Conservation (phyloP, 2,329 filamentous ascomycete species). For the Verticillium zaregamsianum region DNA sequence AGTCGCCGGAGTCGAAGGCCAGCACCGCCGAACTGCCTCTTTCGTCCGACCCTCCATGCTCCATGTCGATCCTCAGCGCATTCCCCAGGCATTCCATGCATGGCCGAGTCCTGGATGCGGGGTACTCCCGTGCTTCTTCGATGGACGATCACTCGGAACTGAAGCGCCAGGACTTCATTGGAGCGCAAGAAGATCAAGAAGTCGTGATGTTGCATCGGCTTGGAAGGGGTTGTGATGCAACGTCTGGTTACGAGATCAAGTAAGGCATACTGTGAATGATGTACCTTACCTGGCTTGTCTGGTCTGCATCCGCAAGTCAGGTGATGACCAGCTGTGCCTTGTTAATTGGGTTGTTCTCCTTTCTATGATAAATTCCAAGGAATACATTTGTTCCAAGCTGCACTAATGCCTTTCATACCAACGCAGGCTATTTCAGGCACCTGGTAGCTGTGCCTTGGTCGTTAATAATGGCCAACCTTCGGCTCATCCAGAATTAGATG, state of each 20-base stretch:
- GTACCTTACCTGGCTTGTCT: background rate
- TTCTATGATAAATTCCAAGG: no score
- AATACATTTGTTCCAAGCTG: no score
- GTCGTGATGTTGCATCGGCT: background rate
- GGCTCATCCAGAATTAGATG: no score
- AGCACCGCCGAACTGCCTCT: background rate
- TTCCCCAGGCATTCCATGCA: background rate
- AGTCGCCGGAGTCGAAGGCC: background rate
- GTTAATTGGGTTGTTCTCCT: no score
- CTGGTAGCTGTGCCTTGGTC: no score
- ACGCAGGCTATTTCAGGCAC: no score
- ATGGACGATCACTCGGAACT: background rate
- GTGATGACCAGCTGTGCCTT: no score
- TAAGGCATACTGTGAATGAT: background rate
- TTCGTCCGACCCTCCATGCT: background rate
- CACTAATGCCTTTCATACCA: no score
- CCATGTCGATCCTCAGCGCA: background rate
- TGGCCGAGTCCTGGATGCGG: background rate
- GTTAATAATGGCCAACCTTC: no score
- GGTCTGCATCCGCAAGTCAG: background rate
- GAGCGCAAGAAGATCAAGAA: background rate
- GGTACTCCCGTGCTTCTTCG: background rate
- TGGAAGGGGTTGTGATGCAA: background rate
- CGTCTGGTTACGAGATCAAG: background rate
- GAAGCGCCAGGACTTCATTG: background rate